Evolutionary conservation across 345 rosid genomes (phyloP), one percentile per base, ranked within the genome.

Genomic region (Eucalyptus cloeziana): DNA sequence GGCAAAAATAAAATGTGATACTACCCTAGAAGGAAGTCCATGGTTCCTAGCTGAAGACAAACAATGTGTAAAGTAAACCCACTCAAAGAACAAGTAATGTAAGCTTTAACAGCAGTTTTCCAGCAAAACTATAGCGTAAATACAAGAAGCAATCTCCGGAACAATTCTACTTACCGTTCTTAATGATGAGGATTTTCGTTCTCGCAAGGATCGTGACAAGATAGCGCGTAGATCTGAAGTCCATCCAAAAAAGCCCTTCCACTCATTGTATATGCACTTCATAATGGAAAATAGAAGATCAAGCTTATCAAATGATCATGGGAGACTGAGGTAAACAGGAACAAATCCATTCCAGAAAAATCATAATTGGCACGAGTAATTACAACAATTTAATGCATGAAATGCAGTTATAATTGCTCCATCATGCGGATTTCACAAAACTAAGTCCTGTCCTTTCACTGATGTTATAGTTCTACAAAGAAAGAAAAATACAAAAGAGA

Each of bases 161-260:
- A 89, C 56, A 45, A 24, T 88, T 47, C 24, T 85, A 50, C 88
- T 93, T 90, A 98, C 99, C 93, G 86, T 94, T 93, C 96, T 93
- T 86, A 94, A 49, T 11, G 96, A 94, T 33, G 92, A 89, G 37
- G 95, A 91, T 91, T 94, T 96, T 91, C 94, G 93, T 91, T 95
- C 94, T 49, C 94, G 94, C 95, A 94, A 90, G 86, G 98, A 93
- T 93, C 95, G 95, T 40, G 95, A 94, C 91, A 98, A 90, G 87
- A 98, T 91, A 80, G 95, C 90, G 27, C 95, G 94, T 86, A 94
- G 60, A 91, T 95, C 97, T 89, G 94, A 93, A 80, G 97, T 91
- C 94, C 97, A 94, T 88, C 96, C 97, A 88, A 95, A 93, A 85
- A 98, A 89, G 47, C 97, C 97, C 91, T 95, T 97, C 99, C 99